Base-by-base conservation (phyloP, 257 asterid genomes). In the Ilex asprella region DNA sequence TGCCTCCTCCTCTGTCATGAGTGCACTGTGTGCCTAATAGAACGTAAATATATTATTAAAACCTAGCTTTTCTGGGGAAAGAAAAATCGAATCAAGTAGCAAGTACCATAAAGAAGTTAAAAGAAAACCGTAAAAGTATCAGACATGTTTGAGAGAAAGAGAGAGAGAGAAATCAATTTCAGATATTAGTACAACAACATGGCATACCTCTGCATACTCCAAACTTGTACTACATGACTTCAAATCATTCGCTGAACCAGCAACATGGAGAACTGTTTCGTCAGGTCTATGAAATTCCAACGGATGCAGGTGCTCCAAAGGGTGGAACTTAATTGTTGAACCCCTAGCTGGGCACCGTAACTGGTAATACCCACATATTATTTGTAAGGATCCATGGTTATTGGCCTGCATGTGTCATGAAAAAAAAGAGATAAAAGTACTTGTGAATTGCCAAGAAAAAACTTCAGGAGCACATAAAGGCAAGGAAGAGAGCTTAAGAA, bases 1-100 rank as follows among this genome's bases (percentile, higher is more conserved):
- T 58, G 99, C 96, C 78, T 93, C 99, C 84, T 93, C 99, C 80
- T 93, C 97, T 59, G 78, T 97, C 94, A 84, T 78, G 59, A 89
- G 92, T 30, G 90, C 97, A 68, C 66, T 74, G 59, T 89, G 92
- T 62, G 77, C 97, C 99, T 93, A 76, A 35, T 65, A 68, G 31
- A 67, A 67, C n/a, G 13, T 21, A 52, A 53, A 58, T 7, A 54
- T 46, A 63, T 30, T 60, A 14, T 41, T 21, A 31, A 9, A 59
- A 49, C 54, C 61, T 31, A 61, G 29, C 10, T 46, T 12, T 30
- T 16, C 51, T 35, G 41, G 31, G 54, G 51, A 59, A 10, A 50
- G 30, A 31, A 39, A 54, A 66, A 56, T 31, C 16, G 3, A 15
- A 55, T 16, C 43, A 61, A 64, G 12, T 21, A 21, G 8, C 2